Evolutionary conservation across 108 stramenopile genomes (phyloP), one percentile per base, ranked within the genome.

Genomic region (Cyclotella atomus): DNA sequence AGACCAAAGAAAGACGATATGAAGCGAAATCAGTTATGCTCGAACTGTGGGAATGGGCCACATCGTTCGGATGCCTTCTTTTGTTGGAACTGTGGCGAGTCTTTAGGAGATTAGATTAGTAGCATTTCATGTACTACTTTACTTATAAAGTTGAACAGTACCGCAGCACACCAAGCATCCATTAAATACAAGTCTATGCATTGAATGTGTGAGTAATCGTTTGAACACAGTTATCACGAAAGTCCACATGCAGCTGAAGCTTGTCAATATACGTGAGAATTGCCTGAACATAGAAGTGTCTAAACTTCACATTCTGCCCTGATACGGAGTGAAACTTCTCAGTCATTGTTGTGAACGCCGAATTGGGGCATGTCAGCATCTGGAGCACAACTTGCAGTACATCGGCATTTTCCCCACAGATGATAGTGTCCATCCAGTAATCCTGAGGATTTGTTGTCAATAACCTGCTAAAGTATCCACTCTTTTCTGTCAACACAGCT

Each of bases 71-170:
- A 72, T 47, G 88, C 88, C 30, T 44, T 19, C 0, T 90, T 76
- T 73, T 90, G 89, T 53, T 88, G 78, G 68, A 77, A 70, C 7
- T 90, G 89, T 74, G 89, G 89, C 16, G 65, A 71, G 10, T 12
- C 64, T 29, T 47, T 65, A 9, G 45, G 21, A 4, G 19, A 20
- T 17, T 56, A 32, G 34, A 19, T 19, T 52, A n/a, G 19, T 8
- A 45, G 46, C 44, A 6, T 4, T 64, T 45, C 19, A 28, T 2
- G 10, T 8, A 23, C 27, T 28, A 28, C 38, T 12, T 41, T 12
- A 41, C 38, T 41, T 41, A n/a, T 41, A 41, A 41, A 7, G 12
- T 41, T 41, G 38, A 41, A 41, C 12, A 41, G 38, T 9, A 41
- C 9, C 38, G 38, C 12, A 7, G 38, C 38, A 41, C 63, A 20